Conservation (phyloP, 768 basidiomycete species). For the Suillus subaureus region DNA sequence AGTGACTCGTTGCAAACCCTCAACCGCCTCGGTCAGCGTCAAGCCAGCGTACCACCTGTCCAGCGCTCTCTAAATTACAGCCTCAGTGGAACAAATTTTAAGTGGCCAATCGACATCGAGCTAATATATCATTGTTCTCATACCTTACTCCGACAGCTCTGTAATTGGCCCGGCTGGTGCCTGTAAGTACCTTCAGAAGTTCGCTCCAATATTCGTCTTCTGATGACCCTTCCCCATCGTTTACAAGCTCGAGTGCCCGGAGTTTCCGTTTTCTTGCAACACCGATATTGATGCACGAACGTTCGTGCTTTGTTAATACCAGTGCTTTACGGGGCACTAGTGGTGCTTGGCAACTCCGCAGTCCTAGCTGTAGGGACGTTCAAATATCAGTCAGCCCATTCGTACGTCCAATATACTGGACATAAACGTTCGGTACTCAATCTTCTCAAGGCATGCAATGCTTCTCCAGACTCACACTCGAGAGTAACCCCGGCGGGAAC, state of each 20-base stretch:
- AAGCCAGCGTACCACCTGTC: not conserved
- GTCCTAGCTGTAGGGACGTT: not conserved
- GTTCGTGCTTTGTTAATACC: not conserved
- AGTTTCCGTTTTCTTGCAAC: not conserved
- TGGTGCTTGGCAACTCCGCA: not conserved
- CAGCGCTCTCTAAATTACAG: not conserved
- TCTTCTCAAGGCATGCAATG: not conserved
- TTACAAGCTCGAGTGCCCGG: not conserved
- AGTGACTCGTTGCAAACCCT: not conserved
- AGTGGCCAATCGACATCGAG: not conserved
- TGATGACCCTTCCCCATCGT: not conserved
- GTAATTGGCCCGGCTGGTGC: not conserved
- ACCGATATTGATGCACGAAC: not conserved
- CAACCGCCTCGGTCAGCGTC: not conserved
- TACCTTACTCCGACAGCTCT: not conserved
- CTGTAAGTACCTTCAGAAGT: not conserved
- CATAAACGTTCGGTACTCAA: not conserved
- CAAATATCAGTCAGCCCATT: not conserved
- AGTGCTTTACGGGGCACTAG: not conserved
- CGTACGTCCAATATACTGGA: not conserved
- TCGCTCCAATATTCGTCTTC: not conserved
- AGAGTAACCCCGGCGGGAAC: not conserved
- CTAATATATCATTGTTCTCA: not conserved
- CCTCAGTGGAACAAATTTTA: not conserved
- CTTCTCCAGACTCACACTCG: not conserved